Conservation (phyloP, 768 basidiomycete genomes). For the Russula earlei region DNA sequence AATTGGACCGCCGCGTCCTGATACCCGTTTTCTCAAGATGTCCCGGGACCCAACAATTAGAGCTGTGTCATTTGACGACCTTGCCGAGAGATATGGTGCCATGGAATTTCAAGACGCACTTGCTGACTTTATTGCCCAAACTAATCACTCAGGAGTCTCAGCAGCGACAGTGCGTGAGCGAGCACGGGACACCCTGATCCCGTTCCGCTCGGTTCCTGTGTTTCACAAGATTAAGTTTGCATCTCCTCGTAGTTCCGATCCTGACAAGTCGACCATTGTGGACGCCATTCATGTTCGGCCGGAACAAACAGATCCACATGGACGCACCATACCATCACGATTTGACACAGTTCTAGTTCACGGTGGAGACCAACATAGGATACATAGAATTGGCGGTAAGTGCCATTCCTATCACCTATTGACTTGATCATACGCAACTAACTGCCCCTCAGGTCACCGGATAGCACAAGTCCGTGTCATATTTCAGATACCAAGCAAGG, state of each 20-base stretch:
- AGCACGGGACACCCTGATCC: neutral
- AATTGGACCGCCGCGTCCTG: neutral
- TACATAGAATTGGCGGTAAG: too few relatives aligned
- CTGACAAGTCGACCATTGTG: too few relatives aligned
- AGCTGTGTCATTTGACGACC: neutral
- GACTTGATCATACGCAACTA: too few relatives aligned
- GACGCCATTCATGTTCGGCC: too few relatives aligned
- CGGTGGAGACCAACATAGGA: too few relatives aligned
- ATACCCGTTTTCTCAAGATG: too few relatives aligned
- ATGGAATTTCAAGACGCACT: neutral
- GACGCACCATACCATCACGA: too few relatives aligned
- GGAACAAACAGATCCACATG: too few relatives aligned
- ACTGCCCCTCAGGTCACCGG: neutral
- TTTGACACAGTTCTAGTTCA: too few relatives aligned
- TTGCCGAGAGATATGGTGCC: neutral
- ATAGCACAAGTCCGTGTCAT: neutral
- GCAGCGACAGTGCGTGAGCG: neutral
- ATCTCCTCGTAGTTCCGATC: too few relatives aligned
- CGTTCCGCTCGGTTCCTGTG: neutral
- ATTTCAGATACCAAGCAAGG: neutral
- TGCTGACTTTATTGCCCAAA: neutral
- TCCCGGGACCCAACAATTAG: neutral
- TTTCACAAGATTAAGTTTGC: neutral
- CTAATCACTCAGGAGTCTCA: neutral
- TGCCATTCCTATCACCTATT: too few relatives aligned